These are phyloP conservation scores for Bruguiera hainesii DNA, from an alignment of 441 rosid genomes.

Conservation along the genomic window DNA sequence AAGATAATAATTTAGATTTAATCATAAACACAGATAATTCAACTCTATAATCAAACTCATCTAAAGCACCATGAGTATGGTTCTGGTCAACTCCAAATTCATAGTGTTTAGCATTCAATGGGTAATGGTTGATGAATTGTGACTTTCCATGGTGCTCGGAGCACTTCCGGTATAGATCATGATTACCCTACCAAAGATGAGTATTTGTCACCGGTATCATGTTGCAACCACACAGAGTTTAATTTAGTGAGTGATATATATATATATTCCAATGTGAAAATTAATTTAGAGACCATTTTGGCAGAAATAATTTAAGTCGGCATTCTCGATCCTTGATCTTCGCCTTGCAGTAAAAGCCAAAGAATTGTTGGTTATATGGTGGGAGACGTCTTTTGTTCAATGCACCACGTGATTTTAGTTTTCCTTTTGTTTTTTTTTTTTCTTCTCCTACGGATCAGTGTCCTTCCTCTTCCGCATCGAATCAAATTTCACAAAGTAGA, in stretches of 20 bases:
- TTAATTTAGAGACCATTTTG: neutral
- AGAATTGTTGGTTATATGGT: neutral
- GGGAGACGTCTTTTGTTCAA: neutral
- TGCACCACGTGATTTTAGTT: slow-evolving; percentile 18
- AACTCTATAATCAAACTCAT: slow-evolving; percentile 6
- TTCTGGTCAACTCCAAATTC: slow-evolving; percentile 19
- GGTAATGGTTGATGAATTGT: slow-evolving; percentile 10
- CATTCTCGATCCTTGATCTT: neutral
- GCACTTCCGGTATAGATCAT: slow-evolving; percentile 14
- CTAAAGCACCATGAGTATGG: neutral
- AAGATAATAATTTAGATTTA: neutral
- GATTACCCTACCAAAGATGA: neutral
- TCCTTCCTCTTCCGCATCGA: neutral
- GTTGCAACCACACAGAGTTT: neutral
- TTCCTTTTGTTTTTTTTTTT: neutral
- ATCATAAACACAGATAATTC: slow-evolving; percentile 4
- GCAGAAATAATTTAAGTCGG: neutral
- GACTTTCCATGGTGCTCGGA: slow-evolving; percentile 12
- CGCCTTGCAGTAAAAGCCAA: neutral
- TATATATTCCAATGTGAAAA: too few relatives aligned
- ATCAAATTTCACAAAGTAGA: neutral
- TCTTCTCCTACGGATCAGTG: neutral
- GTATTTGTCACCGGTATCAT: neutral
- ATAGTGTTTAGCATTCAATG: neutral
- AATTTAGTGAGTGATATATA: neutral